Evolutionary conservation across 306 rosid genomes (phyloP), one percentile per base, ranked within the genome.

Genomic region (Comarum palustre): DNA sequence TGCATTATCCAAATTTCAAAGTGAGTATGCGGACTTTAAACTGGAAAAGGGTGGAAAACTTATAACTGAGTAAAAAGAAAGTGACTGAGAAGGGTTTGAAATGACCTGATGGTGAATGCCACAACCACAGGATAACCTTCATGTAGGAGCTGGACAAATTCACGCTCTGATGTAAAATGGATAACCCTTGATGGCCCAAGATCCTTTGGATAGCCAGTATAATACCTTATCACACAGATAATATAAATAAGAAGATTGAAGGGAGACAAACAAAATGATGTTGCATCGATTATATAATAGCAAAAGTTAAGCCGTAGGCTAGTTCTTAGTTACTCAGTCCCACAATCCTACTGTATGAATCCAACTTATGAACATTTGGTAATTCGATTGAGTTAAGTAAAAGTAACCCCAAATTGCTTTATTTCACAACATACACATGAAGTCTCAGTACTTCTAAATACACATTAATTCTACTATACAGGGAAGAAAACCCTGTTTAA

Each of bases 151-250:
- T 83, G 87, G 71, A 94, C 87, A 78, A 94, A 94, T 77, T 94
- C 91, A 15, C 92, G 94, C 82, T 94, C 97, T 51, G 97, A 91
- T 48, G 91, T 89, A 83, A 91, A 91, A 89, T 89, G 86, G 82
- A 89, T 77, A 63, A 94, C 88, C 81, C 88, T 78, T 32, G 99
- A 87, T 48, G 96, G 91, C 73, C 95, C 97, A 47, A 91, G 91
- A 79, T 86, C 86, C 87, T 94, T 94, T 39, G 97, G 97, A 75
- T 84, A 89, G 71, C 97, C 96, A 63, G 89, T 88, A 71, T 91
- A 89, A 75, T 89, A 88, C 88, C 99, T 94, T 39, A 24, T 17
- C 75, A 13, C 60, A 57, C 16, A 80, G 36, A 62, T 12, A 68
- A n/a, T 4, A 25, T n/a, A 41, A n/a, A 27, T 58, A 55, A 66